These are phyloP conservation scores for Narthecium ossifragum DNA, from an alignment of 106 monocot genomes.

Conservation along the genomic window DNA sequence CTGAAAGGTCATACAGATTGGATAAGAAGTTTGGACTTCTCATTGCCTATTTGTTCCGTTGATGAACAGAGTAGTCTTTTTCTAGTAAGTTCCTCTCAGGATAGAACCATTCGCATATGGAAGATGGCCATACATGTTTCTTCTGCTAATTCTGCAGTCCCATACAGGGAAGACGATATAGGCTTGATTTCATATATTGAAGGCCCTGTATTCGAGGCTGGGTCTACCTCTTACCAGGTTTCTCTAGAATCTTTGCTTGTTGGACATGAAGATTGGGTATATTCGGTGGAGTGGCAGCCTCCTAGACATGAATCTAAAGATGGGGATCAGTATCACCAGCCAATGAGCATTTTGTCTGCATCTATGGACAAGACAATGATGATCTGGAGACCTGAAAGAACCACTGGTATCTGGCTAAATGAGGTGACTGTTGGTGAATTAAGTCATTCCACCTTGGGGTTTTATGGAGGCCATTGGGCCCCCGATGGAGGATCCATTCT, in stretches of 20 bases:
- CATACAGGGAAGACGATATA: slow-evolving; percentile 36
- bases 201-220: slow-evolving; percentile 61
- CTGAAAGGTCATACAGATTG: slow-evolving; percentile 96
- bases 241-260: slow-evolving; percentile 92
- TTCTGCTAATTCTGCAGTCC: slow-evolving; percentile 13
- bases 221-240: slow-evolving; percentile 52
- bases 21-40: slow-evolving; percentile 95
- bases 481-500: slow-evolving; percentile 78
- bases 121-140: slow-evolving; percentile 46
- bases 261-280: slow-evolving; percentile 99
- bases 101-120: slow-evolving; percentile 96
- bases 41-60: slow-evolving; percentile 47
- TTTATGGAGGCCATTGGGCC: slow-evolving; percentile 96
- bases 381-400: slow-evolving; percentile 98
- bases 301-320: slow-evolving; percentile 25
- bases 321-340: slow-evolving; percentile 36
- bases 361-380: slow-evolving; percentile 99
- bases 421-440: slow-evolving; percentile 90
- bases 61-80: slow-evolving; percentile 42
- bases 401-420: slow-evolving; percentile 95
- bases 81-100: slow-evolving; percentile 95
- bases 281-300: slow-evolving; percentile 91
- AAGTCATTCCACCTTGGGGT: slow-evolving; percentile 86
- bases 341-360: slow-evolving; percentile 87
- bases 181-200: slow-evolving; percentile 81